Percentiles rank a stretch among this genome's conserved stretches.
Conservation (phyloP, 768 basidiomycete genomes). For the Agrocybe pediades region DNA sequence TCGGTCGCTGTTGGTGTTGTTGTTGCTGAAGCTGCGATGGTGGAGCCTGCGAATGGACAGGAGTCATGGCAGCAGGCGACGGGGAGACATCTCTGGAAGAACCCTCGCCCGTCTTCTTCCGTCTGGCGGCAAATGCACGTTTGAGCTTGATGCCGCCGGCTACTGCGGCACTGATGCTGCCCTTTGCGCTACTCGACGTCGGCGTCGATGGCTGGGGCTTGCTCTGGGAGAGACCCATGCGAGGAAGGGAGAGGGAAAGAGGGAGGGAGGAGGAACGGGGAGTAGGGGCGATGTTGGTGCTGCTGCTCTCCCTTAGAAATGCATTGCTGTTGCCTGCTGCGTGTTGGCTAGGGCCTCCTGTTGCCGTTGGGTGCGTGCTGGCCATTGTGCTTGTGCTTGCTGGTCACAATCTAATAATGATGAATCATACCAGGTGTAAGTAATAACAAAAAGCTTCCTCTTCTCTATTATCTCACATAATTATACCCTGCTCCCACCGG, state of each 20-base stretch:
- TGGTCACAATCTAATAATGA: too few species aligned
- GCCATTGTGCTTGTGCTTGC: too few species aligned
- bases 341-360: not conserved
- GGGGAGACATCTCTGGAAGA: conserved; percentile 30
- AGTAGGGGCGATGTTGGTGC: conserved; percentile 12
- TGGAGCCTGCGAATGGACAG: conserved; percentile 4
- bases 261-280: conserved; percentile 28
- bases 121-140: conserved; percentile 56
- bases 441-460: too few species aligned
- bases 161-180: conserved; percentile 38
- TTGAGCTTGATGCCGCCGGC: conserved; percentile 53
- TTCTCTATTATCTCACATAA: too few species aligned
- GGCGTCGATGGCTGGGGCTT: conserved; percentile 20
- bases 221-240: conserved; percentile 30
- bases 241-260: conserved; percentile 12
- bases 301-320: conserved; percentile 2
- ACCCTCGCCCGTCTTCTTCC: conserved; percentile 59
- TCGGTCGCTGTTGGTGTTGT: not conserved
- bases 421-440: too few species aligned
- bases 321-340: not conserved
- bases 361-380: not conserved
- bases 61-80: not conserved
- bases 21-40: not conserved
- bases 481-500: too few species aligned
- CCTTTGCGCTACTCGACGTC: conserved; percentile 25